These are phyloP conservation scores for Aspergillus latus DNA, from an alignment of 2,329 filamentous ascomycete species.

Conservation along the genomic window DNA sequence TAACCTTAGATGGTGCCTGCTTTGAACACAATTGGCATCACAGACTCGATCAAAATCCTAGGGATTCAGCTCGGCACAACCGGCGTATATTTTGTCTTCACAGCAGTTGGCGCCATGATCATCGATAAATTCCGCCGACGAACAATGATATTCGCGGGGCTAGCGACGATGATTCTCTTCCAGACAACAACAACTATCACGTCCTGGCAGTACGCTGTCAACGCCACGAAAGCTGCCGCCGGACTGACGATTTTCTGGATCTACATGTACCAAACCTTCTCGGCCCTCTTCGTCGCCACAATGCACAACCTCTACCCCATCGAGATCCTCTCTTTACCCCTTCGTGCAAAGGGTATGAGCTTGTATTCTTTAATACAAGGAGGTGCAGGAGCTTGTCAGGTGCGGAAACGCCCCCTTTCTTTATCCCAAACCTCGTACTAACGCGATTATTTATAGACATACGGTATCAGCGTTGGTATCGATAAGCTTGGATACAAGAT, in stretches of 20 bases:
- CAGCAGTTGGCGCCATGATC: conserved; percentile 44
- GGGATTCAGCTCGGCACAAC: conserved; percentile 48
- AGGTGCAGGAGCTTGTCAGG: conserved; percentile 37
- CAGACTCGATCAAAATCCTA: conserved; percentile 38
- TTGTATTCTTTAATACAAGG: conserved; percentile 49
- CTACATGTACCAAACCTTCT: conserved; percentile 51
- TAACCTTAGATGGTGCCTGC: conserved; percentile 23
- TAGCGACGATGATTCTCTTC: conserved; percentile 46
- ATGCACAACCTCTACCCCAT: conserved; percentile 52
- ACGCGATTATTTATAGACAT: conserved; percentile 35
- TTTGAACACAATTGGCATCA: conserved; percentile 46
- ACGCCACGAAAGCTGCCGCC: conserved; percentile 34
- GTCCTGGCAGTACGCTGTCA: conserved; percentile 46
- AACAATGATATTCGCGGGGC: conserved; percentile 47
- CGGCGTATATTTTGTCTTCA: conserved; percentile 50
- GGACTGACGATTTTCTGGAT: conserved; percentile 50
- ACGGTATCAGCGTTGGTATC: conserved; percentile 52
- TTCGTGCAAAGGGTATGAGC: conserved; percentile 50
- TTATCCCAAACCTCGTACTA: no score
- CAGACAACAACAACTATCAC: conserved; percentile 51
- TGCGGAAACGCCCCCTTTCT: no score
- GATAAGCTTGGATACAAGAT: conserved; percentile 52
- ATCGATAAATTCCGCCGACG: conserved; percentile 46
- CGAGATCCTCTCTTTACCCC: conserved; percentile 45
- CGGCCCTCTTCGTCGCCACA: conserved; percentile 47